Conservation (phyloP, 2,329 filamentous ascomycete species). For the Aspergillus latus region DNA sequence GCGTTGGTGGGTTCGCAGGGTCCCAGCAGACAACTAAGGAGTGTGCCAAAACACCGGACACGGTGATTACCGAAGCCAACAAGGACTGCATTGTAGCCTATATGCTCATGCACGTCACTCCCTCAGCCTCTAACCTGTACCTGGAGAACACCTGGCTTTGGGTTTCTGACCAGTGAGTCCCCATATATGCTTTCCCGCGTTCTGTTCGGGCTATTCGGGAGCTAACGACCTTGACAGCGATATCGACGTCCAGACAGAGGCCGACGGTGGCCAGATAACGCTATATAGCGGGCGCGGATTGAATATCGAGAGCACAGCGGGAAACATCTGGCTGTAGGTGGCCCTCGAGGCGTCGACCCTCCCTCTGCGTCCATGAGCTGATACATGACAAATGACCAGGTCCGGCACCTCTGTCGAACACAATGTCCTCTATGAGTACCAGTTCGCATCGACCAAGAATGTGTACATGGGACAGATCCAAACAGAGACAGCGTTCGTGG, state of each 20-base stretch:
- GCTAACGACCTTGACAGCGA: too few species aligned
- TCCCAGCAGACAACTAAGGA: conserved; percentile 76
- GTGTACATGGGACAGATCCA: conserved; percentile 83
- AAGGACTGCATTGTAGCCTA: conserved; percentile 71
- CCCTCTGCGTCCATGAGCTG: too few species aligned
- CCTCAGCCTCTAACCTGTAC: conserved; percentile 61
- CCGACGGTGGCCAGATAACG: conserved; percentile 65
- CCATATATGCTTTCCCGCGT: too few species aligned
- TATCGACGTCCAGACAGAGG: conserved; percentile 66
- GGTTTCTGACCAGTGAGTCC: conserved; percentile 70
- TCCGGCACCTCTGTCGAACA: conserved; percentile 70
- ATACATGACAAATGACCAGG: conserved; percentile 35
- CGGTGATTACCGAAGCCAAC: conserved; percentile 60
- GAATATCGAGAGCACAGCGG: conserved; percentile 78
- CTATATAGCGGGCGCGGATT: conserved; percentile 86
- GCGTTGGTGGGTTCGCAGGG: conserved; percentile 82
- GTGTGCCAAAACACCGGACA: conserved; percentile 73
- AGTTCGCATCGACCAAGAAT: conserved; percentile 72
- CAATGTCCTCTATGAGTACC: conserved; percentile 72
- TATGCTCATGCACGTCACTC: conserved; percentile 58
- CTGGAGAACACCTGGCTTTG: conserved; percentile 90
- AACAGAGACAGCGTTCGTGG: conserved; percentile 69
- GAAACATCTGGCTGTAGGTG: conserved; percentile 34
- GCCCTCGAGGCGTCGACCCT: too few species aligned
- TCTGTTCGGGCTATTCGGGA: too few species aligned